Evolutionary conservation across 192 early-diverging fungal genomes (phyloP), one percentile per base, ranked within the genome.

Genomic region (Chytriomyces hyalinus): DNA sequence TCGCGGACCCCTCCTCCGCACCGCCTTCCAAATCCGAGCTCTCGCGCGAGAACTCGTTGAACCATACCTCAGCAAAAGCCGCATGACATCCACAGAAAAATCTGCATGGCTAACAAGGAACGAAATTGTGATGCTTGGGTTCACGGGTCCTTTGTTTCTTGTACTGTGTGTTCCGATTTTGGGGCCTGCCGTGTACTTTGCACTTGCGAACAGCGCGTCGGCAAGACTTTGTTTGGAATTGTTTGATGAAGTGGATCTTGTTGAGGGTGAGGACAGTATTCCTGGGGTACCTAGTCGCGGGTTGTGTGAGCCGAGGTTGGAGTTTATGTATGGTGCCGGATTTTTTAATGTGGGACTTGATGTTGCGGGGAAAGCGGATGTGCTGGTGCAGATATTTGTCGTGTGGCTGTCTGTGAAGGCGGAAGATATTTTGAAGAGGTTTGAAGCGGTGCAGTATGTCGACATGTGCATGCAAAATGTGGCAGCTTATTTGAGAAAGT

Each of bases 31-130:
- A 15, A 67, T 85, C 68, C 69, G 84, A 24, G 65, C 80, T 4
- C 63, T 85, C 7, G 80, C 72, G 28, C 44, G 84, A 45, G 84
- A 85, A 66, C 64, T 85, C 47, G 73, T 82, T 5, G 84, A 85
- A 47, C 84, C 84, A n/a, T 85, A 82, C 64, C 43, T 82, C 22
- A 80, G 78, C 70, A n/a, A 69, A 81, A 77, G 73, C 43, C 44
- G 73, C 5, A 80, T 85, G 80, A 61, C 43, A 3, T n/a, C 10
- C 4, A n/a, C 24, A 24, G 65, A 81, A 76, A 75, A 79, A 47
- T 62, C 71, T 24, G 72, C 36, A 6, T 85, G 84, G 84, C 73
- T 85, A 28, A 7, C 26, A 17, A 26, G 49, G 17, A 61, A 82
- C 67, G 80, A 85, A 47, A 51, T 75, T 22, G 60, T 82, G 36